Base-by-base conservation (phyloP, 495 filamentous ascomycete species). In the Penicillium longicatenatum region DNA sequence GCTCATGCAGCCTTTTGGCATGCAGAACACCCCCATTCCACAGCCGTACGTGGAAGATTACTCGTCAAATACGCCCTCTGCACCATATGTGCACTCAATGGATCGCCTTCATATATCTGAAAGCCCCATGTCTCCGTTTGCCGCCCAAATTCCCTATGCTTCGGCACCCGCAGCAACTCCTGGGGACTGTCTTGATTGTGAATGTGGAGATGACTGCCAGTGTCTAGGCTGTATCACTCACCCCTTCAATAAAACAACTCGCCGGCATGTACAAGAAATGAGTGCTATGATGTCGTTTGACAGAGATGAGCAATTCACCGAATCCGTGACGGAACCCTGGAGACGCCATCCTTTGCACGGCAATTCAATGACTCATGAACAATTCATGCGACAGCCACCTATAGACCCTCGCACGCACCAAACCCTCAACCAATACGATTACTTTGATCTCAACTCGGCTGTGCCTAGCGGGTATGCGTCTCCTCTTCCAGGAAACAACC, bases 201-300 rank as follows among this genome's bases (percentile, higher is more conserved):
- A 72, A 62, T 87, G 91, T 67, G 84, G 91, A 58, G 76, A 86
- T 48, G 75, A 75, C 1, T 92, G 89, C 61, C 74, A 87, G 55
- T 92, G 89, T 61, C 62, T 90, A 22, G 87, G 84, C 20, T 92
- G 89, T 63, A 70, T 82, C 21, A 77, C 80, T 37, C 89, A 92
- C 64, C 89, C 89, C 5, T 91, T 84, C 67, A 92, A 92, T 64
- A 72, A 82, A 20, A 80, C 83, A n/a, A 90, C 86, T n/a, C 75
- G 77, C 39, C 76, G 86, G 44, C 87, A 87, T 64, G 83, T 91
- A 8, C 75, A 77, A 55, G 74, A 79, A 50, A 77, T 83, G 70
- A 69, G 75, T 43, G 63, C 70, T 12, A 59, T 82, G 53, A 73
- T 82, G 53, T 67, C 70, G n/a, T 60, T 74, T 26, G 64, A 71